These are phyloP conservation scores for Uronychia setigera DNA, from an alignment of 73 alveolate genomes.

Conservation along the genomic window DNA sequence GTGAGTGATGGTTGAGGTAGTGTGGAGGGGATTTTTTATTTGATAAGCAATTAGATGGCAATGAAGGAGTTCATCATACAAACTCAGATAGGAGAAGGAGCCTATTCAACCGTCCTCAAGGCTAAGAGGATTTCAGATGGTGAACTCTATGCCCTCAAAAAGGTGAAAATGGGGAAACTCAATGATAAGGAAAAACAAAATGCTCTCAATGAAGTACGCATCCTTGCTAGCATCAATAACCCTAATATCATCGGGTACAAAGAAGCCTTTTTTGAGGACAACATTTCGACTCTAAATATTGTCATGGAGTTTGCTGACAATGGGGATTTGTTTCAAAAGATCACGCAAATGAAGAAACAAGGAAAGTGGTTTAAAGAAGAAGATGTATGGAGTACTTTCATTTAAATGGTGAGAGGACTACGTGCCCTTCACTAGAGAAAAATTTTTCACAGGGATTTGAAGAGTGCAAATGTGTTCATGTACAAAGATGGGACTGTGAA, in stretches of 20 bases:
- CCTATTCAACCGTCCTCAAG: slow-evolving; percentile 2
- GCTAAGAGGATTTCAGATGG: slow-evolving; percentile 62
- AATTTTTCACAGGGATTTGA: slow-evolving; percentile 89
- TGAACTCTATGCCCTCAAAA: slow-evolving; percentile 75
- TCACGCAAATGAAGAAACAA: slow-evolving; percentile 65
- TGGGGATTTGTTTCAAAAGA: slow-evolving; percentile 80
- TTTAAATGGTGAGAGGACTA: slow-evolving; percentile 83
- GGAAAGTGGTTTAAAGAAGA: slow-evolving; percentile 73
- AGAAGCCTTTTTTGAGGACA: slow-evolving; percentile 85
- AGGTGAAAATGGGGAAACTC: slow-evolving; percentile 67
- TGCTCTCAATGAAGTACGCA: slow-evolving; percentile 75
- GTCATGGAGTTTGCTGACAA: slow-evolving; percentile 94
- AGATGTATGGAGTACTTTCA: slow-evolving; percentile 83
- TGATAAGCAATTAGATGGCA: slow-evolving; percentile 24
- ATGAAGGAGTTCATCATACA: background rate
- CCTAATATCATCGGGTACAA: slow-evolving; percentile 80
- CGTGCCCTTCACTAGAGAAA: slow-evolving; percentile 81
- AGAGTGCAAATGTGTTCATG: slow-evolving; percentile 90
- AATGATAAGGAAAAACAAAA: slow-evolving; percentile 71
- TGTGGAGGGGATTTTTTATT: too few relatives aligned
- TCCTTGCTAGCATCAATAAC: slow-evolving; percentile 67
- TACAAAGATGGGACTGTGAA: slow-evolving; percentile 75
- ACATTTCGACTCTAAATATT: slow-evolving; percentile 69
- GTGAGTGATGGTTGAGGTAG: slow-evolving; percentile 4
- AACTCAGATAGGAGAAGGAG: background rate